phyloP scores from a whole-genome alignment of 1,139 yeast genomes.

The Lodderomyces metapsilosis region DNA sequence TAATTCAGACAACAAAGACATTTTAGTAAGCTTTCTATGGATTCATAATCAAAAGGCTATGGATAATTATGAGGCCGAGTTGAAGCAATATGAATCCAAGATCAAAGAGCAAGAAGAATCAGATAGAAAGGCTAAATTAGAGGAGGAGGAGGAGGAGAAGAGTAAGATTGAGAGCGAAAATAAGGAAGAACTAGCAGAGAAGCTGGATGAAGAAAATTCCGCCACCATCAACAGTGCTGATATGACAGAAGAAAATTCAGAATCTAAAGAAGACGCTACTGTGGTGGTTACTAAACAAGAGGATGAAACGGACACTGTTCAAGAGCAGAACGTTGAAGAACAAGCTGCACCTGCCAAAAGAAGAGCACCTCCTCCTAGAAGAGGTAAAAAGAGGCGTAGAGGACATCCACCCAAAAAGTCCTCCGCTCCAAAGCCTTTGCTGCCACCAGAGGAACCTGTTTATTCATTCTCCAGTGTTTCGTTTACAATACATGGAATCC shows the following conservation, averaged over 20 bases:
- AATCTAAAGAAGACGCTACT: neutral
- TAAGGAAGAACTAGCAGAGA: slow-evolving; percentile 19
- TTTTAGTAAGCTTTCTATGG: slow-evolving; percentile 64
- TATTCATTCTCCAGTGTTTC: slow-evolving; percentile 61
- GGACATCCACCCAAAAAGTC: slow-evolving; percentile 21
- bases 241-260: neutral
- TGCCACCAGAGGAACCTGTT: slow-evolving; percentile 40
- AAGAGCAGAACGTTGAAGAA: slow-evolving; percentile 1
- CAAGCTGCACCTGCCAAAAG: slow-evolving; percentile 14
- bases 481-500: slow-evolving; percentile 60
- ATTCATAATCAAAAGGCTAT: slow-evolving; percentile 54
- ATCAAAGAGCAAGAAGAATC: slow-evolving; percentile 23
- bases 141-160: slow-evolving; percentile 14
- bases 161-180: slow-evolving; percentile 51
- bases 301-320: slow-evolving; percentile 11
- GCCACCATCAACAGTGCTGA: neutral
- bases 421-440: slow-evolving; percentile 23
- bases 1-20: slow-evolving; percentile 39
- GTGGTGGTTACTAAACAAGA: neutral
- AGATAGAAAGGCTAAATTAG: slow-evolving; percentile 24
- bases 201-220: slow-evolving; percentile 6
- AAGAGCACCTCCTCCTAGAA: slow-evolving; percentile 22
- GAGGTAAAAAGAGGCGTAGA: slow-evolving; percentile 22
- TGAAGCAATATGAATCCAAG: slow-evolving; percentile 29
- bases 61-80: slow-evolving; percentile 44